phyloP scores from a whole-genome alignment of 176 grass and related monocot species.

The Oryza brachyantha region DNA sequence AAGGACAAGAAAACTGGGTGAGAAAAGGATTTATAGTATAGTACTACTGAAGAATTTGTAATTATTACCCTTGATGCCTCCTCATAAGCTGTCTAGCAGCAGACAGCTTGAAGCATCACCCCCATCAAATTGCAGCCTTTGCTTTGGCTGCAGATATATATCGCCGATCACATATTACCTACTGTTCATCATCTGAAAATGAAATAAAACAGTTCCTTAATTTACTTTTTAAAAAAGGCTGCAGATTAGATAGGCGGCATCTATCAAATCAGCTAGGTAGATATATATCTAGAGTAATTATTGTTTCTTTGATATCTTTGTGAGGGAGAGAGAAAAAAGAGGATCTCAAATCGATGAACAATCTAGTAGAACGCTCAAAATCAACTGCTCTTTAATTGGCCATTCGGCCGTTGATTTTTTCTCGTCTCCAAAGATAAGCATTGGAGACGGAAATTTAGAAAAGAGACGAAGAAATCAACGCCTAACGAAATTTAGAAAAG shows the following conservation, averaged over 20 bases:
- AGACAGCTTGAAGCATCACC: background rate
- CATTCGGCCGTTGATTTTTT: slow-evolving; percentile 6
- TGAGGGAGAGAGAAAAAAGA: background rate
- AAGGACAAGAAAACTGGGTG: background rate
- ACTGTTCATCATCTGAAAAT: background rate
- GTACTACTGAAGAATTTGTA: background rate
- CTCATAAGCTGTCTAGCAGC: background rate
- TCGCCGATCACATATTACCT: background rate
- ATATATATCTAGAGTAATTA: no score
- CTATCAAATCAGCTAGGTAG: no score
- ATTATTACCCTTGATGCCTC: background rate
- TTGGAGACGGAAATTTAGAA: background rate
- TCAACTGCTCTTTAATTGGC: background rate
- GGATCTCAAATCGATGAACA: background rate
- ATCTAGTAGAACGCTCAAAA: background rate
- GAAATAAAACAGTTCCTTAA: no score
- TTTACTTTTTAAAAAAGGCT: no score
- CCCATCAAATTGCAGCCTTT: background rate
- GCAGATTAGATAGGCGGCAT: background rate
- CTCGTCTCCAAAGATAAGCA: background rate
- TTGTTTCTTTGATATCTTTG: slow-evolving; percentile 12
- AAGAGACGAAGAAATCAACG: background rate
- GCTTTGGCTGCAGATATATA: background rate
- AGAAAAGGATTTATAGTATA: slow-evolving; percentile 17
- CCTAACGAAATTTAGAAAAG: background rate